Conservation (phyloP, 2,329 filamentous ascomycete species). For the Periglandula ipomoeae region DNA sequence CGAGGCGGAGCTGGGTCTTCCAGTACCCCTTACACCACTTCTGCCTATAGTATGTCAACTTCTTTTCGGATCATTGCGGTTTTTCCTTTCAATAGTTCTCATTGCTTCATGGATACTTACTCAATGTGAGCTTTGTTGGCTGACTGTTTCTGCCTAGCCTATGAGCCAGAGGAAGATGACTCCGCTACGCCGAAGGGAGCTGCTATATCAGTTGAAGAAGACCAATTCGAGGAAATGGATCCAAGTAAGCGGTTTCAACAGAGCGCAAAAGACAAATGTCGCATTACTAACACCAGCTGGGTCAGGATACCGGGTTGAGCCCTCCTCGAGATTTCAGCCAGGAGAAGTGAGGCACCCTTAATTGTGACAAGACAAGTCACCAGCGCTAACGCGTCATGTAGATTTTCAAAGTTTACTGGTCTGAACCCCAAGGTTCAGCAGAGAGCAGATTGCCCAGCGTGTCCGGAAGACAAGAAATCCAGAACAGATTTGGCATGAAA, state of each 20-base stretch:
- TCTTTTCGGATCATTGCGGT: not conserved
- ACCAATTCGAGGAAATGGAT: slow-evolving; percentile 21
- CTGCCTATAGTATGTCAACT: not conserved
- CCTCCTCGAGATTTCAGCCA: slow-evolving; percentile 29
- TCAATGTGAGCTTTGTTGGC: not conserved
- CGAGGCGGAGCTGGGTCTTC: not conserved
- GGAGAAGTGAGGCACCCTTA: slow-evolving; percentile 27
- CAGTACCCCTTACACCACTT: not conserved
- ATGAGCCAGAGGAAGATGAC: slow-evolving; percentile 7
- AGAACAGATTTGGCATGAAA: slow-evolving; percentile 24
- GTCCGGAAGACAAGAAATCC: slow-evolving; percentile 24
- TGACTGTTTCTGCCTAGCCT: not conserved
- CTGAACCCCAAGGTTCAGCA: slow-evolving; percentile 36
- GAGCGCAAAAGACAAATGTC: too few relatives aligned
- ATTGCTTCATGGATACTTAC: not conserved
- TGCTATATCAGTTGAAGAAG: not conserved
- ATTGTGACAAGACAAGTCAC: not conserved
- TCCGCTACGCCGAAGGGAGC: not conserved
- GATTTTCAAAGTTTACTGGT: slow-evolving; percentile 49
- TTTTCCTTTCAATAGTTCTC: not conserved
- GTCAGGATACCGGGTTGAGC: slow-evolving; percentile 31
- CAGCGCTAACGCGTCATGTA: slow-evolving; percentile 14
- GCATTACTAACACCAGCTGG: too few relatives aligned
- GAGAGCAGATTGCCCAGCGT: slow-evolving; percentile 21
- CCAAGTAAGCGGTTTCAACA: slow-evolving; percentile 21